Evolutionary conservation across 1,284 basidiomycete species (phyloP).

Genomic region (Fistulinella cinereoalba): DNA sequence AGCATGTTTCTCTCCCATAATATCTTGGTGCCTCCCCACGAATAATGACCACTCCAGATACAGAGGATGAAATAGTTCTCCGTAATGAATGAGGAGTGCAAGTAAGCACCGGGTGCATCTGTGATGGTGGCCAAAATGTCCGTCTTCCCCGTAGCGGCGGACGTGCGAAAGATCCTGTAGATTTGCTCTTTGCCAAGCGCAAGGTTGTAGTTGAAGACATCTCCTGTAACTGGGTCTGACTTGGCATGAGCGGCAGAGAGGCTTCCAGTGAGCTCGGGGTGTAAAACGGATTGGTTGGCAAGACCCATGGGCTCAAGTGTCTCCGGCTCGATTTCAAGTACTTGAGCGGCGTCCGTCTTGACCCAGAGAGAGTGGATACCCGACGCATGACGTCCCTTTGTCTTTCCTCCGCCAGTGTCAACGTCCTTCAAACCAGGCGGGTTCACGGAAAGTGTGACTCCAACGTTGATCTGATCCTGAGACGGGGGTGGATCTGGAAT

Average conservation of each 20-base stretch:
- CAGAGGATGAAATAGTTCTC: constrained; percentile 36
- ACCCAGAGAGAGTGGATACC: constrained; percentile 32
- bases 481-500: constrained; percentile 12
- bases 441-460: constrained; percentile 32
- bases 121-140: constrained; percentile 37
- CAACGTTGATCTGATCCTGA: constrained; percentile 18
- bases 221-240: constrained; percentile 33
- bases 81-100: constrained; percentile 38
- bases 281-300: constrained; percentile 27
- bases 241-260: constrained; percentile 39
- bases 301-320: constrained; percentile 36
- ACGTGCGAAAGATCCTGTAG: constrained; percentile 37
- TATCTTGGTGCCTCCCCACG: constrained; percentile 31
- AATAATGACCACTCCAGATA: constrained; percentile 34
- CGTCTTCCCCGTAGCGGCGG: constrained; percentile 28
- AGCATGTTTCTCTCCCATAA: constrained; percentile 33
- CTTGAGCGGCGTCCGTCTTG: constrained; percentile 29
- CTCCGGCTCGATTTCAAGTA: constrained; percentile 35
- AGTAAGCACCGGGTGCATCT: constrained; percentile 37
- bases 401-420: constrained; percentile 12
- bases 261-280: constrained; percentile 34
- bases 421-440: constrained; percentile 25
- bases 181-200: constrained; percentile 22
- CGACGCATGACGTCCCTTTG: constrained; percentile 25
- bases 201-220: constrained; percentile 37